A percentile compares a stretch with the other conserved stretches of the same genome.
Conservation (phyloP, 2,329 filamentous ascomycete genomes). For the Aureobasidium sp. region DNA sequence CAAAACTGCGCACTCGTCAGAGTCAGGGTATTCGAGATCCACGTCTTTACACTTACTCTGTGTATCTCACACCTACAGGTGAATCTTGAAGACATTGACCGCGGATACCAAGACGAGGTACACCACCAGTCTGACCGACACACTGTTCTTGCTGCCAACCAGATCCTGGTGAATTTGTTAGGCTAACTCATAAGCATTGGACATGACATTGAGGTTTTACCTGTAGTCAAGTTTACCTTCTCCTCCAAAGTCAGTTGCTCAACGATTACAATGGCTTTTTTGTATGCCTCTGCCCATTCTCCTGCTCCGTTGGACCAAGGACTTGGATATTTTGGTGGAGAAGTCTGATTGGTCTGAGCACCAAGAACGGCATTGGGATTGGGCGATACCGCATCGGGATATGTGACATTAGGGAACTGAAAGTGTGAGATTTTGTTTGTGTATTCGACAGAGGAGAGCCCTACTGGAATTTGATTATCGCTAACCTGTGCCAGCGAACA, state of each 20-base stretch:
- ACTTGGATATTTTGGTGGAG: slow-evolving; percentile 1
- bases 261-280: slow-evolving; percentile 23
- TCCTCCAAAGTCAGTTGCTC: slow-evolving; percentile 27
- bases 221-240: slow-evolving; percentile 27
- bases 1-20: slow-evolving; percentile 51
- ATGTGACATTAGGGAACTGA: neutral
- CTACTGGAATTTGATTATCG: neutral
- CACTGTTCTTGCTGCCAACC: slow-evolving; percentile 19
- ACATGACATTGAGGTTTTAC: neutral
- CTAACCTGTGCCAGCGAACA: neutral
- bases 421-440: neutral
- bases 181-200: too few relatives aligned
- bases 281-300: slow-evolving; percentile 23
- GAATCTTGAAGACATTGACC: slow-evolving; percentile 31
- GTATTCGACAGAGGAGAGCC: rapidly evolving
- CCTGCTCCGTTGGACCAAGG: neutral
- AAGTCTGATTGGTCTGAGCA: neutral
- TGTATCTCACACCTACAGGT: slow-evolving; percentile 29
- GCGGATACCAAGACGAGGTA: slow-evolving; percentile 26
- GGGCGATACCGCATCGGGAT: neutral
- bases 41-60: slow-evolving; percentile 20
- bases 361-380: neutral
- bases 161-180: slow-evolving; percentile 12
- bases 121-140: slow-evolving; percentile 29
- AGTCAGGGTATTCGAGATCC: too few relatives aligned